Percentiles rank a stretch among this genome's conserved stretches.
Conservation (phyloP, 2,329 filamentous ascomycete genomes). For the Trichoderma semiorbis region DNA sequence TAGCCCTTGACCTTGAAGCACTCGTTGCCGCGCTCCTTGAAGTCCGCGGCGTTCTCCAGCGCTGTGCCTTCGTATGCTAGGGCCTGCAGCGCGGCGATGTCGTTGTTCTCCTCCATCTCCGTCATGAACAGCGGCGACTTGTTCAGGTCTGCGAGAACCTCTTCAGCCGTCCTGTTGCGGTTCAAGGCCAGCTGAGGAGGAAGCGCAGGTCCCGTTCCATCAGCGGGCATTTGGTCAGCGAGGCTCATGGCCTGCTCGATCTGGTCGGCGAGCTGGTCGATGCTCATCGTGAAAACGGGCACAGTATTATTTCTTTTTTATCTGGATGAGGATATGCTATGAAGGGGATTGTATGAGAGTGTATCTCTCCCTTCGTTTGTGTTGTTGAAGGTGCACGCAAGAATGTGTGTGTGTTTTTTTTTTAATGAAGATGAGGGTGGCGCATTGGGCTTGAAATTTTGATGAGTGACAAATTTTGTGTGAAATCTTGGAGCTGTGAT, state of each 20-base stretch:
- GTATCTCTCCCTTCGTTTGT: not conserved
- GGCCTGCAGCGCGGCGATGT: constrained; percentile 82
- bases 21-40: constrained; percentile 92
- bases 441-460: constrained; percentile 1
- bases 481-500: not conserved
- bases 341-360: not conserved
- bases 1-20: constrained; percentile 70
- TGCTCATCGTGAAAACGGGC: constrained; percentile 30
- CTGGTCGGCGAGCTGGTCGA: constrained; percentile 43
- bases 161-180: constrained; percentile 49
- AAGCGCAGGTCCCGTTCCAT: constrained; percentile 41
- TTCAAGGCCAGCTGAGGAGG: constrained; percentile 43
- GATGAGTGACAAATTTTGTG: constrained; percentile 1
- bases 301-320: not conserved
- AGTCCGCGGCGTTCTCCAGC: constrained; percentile 75
- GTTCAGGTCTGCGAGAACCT: constrained; percentile 56
- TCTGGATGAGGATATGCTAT: not conserved
- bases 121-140: constrained; percentile 91
- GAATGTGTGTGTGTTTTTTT: not conserved
- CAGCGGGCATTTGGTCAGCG: constrained; percentile 15
- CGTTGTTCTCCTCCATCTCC: constrained; percentile 77
- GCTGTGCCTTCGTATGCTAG: constrained; percentile 90
- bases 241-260: constrained; percentile 35
- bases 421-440: not conserved
- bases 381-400: not conserved